Evolutionary conservation across 192 early-diverging fungal species (phyloP).

Genomic region (Backusella luteola): DNA sequence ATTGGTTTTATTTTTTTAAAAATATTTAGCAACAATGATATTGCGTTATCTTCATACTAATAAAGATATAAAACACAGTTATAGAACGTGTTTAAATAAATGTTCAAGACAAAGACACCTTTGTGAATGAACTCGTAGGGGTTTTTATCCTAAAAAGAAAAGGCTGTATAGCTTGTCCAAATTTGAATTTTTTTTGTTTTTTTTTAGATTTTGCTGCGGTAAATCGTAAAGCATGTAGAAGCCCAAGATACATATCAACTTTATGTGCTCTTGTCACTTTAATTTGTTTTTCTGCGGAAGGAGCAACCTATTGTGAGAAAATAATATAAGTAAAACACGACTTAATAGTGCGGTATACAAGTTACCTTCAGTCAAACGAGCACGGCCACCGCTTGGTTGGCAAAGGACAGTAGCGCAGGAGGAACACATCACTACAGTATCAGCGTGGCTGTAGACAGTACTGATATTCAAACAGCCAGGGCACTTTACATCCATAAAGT

Average conservation of each 20-base stretch:
- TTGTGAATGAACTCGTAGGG: not conserved
- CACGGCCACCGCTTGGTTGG: slow-evolving; percentile 98
- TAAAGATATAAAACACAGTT: not conserved
- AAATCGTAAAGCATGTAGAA: not conserved
- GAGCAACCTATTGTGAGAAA: not conserved
- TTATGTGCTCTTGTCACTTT: not conserved
- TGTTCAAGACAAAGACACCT: not conserved
- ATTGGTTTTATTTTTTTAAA: not conserved
- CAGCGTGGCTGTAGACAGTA: slow-evolving; percentile 98
- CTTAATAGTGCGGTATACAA: not conserved
- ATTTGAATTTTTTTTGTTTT: not conserved
- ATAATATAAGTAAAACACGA: not conserved
- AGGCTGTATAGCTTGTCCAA: not conserved
- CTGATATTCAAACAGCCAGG: slow-evolving; percentile 93
- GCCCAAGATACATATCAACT: not conserved
- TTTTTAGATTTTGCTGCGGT: not conserved
- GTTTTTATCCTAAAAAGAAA: not conserved
- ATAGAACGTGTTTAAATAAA: not conserved
- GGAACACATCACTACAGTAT: slow-evolving; percentile 95
- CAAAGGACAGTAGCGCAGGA: slow-evolving; percentile 95
- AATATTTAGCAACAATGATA: not conserved
- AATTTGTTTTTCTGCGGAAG: slow-evolving; percentile 28
- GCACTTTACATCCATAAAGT: slow-evolving; percentile 98
- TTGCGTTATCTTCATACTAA: not conserved
- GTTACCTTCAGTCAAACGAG: slow-evolving; percentile 90